Evolutionary conservation across 2,329 filamentous ascomycete species (phyloP), one percentile per base, ranked within the genome.

Genomic region (Aspergillus clavatus): DNA sequence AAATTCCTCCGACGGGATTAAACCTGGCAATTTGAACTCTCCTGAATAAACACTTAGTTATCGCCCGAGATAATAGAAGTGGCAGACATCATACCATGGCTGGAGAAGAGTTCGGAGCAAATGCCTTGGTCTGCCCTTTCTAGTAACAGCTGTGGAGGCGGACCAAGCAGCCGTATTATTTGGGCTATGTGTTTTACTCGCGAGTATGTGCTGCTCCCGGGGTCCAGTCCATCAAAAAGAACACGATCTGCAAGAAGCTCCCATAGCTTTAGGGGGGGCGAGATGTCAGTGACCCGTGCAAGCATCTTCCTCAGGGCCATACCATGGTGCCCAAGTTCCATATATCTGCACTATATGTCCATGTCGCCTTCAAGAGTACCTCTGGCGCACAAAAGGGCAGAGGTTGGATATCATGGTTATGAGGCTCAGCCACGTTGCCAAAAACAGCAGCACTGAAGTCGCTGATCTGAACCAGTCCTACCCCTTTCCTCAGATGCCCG

Each of bases 391-490:
- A 58, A 33, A 59, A 64, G 11, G 47, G 49, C 36, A 58, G 54
- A 7, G 60, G 60, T 60, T 80, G 38, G 67, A 77, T 55, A 61
- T 70, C 41, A 60, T 72, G 52, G 66, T 76, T 52, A 58, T 67
- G 52, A 5, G 47, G 49, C n/a, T 45, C 44, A 59, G 66, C 46
- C 2, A 37, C 40, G 36, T 60, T 40, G 27, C 59, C 59, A 45
- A 48, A 56, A 26, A 58, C 52, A 6, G 61, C 57, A 16, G 58
- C 42, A 24, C 60, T 61, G 42, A 66, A 62, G 42, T 67, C 62
- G 29, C 52, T 59, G 38, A 65, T 61, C 37, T 54, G 52, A 23
- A 56, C 45, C 3, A 47, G 44, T 6, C 53, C 53, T 11, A 56
- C 49, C n/a, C 53, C 52, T 23, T 46, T 53, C 11, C 47, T 54